These are phyloP conservation scores for Trichoderma asperelloides DNA, from an alignment of 495 filamentous ascomycete species.

Conservation along the genomic window DNA sequence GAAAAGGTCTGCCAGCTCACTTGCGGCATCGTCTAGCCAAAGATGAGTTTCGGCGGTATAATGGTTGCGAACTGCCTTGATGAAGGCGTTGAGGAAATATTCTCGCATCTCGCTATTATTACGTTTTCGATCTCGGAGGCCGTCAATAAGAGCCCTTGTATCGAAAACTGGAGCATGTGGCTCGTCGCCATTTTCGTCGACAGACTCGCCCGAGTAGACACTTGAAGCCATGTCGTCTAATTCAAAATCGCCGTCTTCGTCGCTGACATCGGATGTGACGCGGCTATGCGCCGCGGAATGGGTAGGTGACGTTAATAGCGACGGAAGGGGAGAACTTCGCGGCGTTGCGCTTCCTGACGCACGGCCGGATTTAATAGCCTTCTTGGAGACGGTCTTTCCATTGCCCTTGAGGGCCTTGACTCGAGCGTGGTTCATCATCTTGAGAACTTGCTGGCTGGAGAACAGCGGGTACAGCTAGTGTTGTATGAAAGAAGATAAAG, in stretches of 20 bases:
- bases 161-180: not conserved
- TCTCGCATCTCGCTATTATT: conserved; percentile 75
- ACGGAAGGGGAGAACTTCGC: conserved; percentile 17
- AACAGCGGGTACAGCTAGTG: not conserved
- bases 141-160: conserved; percentile 42
- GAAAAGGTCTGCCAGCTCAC: conserved; percentile 1
- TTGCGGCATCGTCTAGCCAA: conserved; percentile 2
- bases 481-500: not conserved
- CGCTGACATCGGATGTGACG: conserved; percentile 33
- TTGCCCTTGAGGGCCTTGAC: conserved; percentile 72
- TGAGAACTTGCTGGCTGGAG: not conserved
- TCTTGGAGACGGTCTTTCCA: conserved; percentile 87
- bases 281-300: conserved; percentile 54
- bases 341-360: conserved; percentile 38
- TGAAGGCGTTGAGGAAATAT: conserved; percentile 17
- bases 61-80: conserved; percentile 1
- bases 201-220: conserved; percentile 45
- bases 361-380: conserved; percentile 64
- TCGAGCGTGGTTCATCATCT: conserved; percentile 65
- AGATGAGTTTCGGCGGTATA: conserved; percentile 6
- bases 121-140: conserved; percentile 80
- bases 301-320: conserved; percentile 14
- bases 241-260: conserved; percentile 35
- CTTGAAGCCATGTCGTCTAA: not conserved
- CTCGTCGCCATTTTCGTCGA: conserved; percentile 57